A percentile compares a stretch with the other conserved stretches of the same genome.
These are phyloP conservation scores for Fusarium nygamai DNA, from an alignment of 2,329 filamentous ascomycete species.

Conservation along the genomic window DNA sequence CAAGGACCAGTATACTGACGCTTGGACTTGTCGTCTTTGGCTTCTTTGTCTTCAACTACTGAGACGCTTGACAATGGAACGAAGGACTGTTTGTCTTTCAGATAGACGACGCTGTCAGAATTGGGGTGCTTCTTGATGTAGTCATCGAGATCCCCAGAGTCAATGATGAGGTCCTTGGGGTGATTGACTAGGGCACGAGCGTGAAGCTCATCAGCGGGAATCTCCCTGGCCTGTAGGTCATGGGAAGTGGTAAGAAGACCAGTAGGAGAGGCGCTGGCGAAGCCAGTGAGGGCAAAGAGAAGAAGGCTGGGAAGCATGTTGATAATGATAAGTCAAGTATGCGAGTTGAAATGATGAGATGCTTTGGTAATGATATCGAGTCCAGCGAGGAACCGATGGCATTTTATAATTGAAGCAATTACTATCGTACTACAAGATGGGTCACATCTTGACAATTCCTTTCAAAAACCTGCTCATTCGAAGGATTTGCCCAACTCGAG, in stretches of 20 bases:
- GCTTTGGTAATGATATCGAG: too few species aligned
- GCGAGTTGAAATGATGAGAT: neutral
- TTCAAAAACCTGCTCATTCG: neutral
- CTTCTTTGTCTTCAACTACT: neutral
- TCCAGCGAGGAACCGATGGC: rapidly evolving
- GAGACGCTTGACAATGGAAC: neutral
- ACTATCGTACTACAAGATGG: rapidly evolving
- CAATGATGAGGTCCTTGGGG: neutral
- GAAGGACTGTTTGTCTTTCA: neutral
- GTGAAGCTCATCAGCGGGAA: neutral
- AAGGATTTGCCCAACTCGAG: neutral
- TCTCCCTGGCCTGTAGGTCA: neutral
- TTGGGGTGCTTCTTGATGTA: neutral
- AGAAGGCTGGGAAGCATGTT: neutral
- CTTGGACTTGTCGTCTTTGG: neutral
- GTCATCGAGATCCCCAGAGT: neutral
- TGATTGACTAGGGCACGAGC: rapidly evolving
- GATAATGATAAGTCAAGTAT: too few species aligned
- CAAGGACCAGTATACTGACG: neutral
- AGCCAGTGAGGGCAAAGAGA: neutral
- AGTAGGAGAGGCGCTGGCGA: neutral
- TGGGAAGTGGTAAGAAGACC: neutral
- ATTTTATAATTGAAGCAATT: neutral
- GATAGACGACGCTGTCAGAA: neutral
- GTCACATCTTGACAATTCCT: neutral